These are phyloP conservation scores for Irpex sp. DNA, from an alignment of 1,284 basidiomycete species.

Conservation along the genomic window DNA sequence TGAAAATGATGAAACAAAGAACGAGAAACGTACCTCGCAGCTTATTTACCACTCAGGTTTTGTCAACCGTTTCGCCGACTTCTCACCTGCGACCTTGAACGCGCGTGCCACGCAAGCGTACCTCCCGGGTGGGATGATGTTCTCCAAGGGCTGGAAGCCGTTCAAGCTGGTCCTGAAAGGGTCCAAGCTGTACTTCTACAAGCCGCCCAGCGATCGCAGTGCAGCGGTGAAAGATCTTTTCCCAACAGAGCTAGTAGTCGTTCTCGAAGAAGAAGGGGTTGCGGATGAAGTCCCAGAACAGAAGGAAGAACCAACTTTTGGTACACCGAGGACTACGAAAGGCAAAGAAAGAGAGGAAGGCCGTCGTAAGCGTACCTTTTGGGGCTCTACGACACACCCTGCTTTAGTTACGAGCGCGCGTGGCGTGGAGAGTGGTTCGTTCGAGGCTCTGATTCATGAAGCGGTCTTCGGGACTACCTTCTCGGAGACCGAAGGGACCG, in stretches of 20 bases:
- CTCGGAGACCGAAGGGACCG: conserved; percentile 6
- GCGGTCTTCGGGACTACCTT: conserved; percentile 75
- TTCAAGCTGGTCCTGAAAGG: conserved; percentile 80
- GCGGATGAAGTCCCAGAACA: conserved; percentile 33
- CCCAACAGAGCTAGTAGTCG: conserved; percentile 56
- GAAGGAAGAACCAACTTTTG: conserved; percentile 29
- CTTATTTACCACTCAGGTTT: conserved; percentile 73
- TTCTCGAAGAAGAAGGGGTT: conserved; percentile 42
- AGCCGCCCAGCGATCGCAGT: conserved; percentile 66
- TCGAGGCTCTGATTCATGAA: conserved; percentile 78
- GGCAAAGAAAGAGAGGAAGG: conserved; percentile 32
- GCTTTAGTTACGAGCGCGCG: conserved; percentile 49
- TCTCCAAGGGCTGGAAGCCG: conserved; percentile 76
- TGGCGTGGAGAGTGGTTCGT: conserved; percentile 56
- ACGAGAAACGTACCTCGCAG: conserved; percentile 63
- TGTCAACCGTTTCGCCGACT: conserved; percentile 64
- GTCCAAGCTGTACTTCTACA: conserved; percentile 79
- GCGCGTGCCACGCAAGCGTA: conserved; percentile 30
- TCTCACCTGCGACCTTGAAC: conserved; percentile 33
- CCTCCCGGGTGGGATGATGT: conserved; percentile 23
- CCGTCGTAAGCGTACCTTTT: conserved; percentile 68
- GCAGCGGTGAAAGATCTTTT: conserved; percentile 70
- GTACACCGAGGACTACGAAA: conserved; percentile 24
- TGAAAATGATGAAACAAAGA: conserved; percentile 12
- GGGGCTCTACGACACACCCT: conserved; percentile 75